Evolutionary conservation across 2,329 filamentous ascomycete species (phyloP), one percentile per base, ranked within the genome.

Genomic region (Eutypa lata): DNA sequence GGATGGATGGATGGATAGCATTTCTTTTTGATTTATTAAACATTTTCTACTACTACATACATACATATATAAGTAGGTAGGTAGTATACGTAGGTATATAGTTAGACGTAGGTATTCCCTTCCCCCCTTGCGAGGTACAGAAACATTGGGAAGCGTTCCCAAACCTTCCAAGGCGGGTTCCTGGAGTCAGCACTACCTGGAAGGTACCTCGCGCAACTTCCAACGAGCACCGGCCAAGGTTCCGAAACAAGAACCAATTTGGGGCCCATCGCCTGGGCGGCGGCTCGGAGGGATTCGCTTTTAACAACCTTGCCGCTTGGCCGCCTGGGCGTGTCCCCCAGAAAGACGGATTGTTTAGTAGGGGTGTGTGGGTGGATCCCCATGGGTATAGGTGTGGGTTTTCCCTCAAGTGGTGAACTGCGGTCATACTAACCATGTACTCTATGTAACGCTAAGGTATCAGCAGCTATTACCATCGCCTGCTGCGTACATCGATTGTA

Each of bases 231-330:
- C 21, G 42, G 42, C 42, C 42, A 28, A 45, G 42, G 42, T 45
- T 45, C 42, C 42, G 21, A 45, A 45, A 24, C 42, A 45, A 45
- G 42, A 52, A 55, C 50, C 50, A 49, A 57, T 51, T 51, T 50
- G 19, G 31, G 51, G 26, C 48, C 49, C 43, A 44, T 52, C 18
- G 46, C n/a, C 37, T 28, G 47, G 46, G 61, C 62, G 62, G 64
- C 61, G 64, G 61, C 62, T 63, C 63, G 63, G 63, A 66, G 62
- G 62, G 64, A 67, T 66, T 65, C 61, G 60, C 58, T 62, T 58
- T 60, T 62, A 60, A 45, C n/a, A 45, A 45, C 13, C 60, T 63
- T 64, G 63, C 62, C 60, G 61, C 61, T 65, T 65, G 59, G 49
- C 43, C 49, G 7, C 33, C 22, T 3, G 42, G 42, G 22, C 22